These are phyloP conservation scores for Gastrolobium bilobum DNA, from an alignment of 306 rosid species.

Conservation along the genomic window DNA sequence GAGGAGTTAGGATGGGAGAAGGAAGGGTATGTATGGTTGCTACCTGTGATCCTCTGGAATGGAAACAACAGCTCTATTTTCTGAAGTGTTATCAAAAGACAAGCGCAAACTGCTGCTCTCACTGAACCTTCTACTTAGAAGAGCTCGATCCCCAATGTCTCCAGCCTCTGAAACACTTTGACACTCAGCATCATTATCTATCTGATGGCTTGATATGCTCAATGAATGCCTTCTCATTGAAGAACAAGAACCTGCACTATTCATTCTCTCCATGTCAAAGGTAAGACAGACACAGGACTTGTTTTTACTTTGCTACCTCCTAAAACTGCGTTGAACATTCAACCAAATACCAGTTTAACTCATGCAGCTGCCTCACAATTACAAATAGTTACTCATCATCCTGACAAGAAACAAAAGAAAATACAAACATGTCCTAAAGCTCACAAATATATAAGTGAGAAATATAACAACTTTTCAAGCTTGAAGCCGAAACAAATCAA, in stretches of 20 bases:
- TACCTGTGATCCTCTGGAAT: slow-evolving; percentile 41
- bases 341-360: too few relatives aligned
- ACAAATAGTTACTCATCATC: too few relatives aligned
- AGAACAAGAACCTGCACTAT: slow-evolving; percentile 57
- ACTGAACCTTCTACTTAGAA: slow-evolving; percentile 60
- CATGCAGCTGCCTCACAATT: too few relatives aligned
- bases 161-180: slow-evolving; percentile 77
- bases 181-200: slow-evolving; percentile 50
- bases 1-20: slow-evolving; percentile 48
- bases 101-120: slow-evolving; percentile 45
- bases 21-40: too few relatives aligned
- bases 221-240: slow-evolving; percentile 58
- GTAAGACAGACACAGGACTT: too few relatives aligned
- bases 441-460: too few relatives aligned
- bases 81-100: slow-evolving; percentile 52
- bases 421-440: too few relatives aligned
- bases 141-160: slow-evolving; percentile 81
- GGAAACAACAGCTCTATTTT: slow-evolving; percentile 50
- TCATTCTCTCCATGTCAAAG: slow-evolving; percentile 50
- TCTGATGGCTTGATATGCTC: slow-evolving; percentile 50
- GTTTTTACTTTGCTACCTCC: too few relatives aligned
- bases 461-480: too few relatives aligned
- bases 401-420: too few relatives aligned
- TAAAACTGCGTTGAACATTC: too few relatives aligned
- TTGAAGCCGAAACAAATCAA: too few relatives aligned